These are phyloP conservation scores for Elasticomyces elasticus DNA, from an alignment of 495 filamentous ascomycete genomes.

Conservation along the genomic window DNA sequence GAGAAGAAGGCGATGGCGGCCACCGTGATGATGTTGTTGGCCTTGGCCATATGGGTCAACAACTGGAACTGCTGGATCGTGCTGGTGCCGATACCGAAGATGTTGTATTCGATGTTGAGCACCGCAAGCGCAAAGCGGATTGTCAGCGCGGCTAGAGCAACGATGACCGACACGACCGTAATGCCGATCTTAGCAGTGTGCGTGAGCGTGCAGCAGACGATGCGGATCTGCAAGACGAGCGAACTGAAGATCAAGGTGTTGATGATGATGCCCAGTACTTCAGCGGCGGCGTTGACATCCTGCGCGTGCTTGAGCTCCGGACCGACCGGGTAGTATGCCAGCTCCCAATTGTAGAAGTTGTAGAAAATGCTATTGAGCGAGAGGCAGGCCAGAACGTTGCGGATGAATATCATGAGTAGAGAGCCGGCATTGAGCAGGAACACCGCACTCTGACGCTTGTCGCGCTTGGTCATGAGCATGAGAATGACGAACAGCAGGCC, in stretches of 20 bases:
- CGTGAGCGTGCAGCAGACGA: slow-evolving; percentile 45
- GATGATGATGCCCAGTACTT: slow-evolving; percentile 48
- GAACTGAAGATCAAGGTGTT: slow-evolving; percentile 53
- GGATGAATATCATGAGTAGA: slow-evolving; percentile 49
- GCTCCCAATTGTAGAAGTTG: slow-evolving; percentile 48
- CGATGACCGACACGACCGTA: slow-evolving; percentile 38
- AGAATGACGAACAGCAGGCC: slow-evolving; percentile 57
- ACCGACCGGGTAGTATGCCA: slow-evolving; percentile 47
- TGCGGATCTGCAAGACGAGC: slow-evolving; percentile 61
- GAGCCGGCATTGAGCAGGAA: slow-evolving; percentile 57
- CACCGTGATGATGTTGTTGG: slow-evolving; percentile 46
- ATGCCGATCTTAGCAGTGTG: slow-evolving; percentile 35
- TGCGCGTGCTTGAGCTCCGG: slow-evolving; percentile 37
- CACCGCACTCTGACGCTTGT: slow-evolving; percentile 51
- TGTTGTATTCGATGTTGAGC: slow-evolving; percentile 41
- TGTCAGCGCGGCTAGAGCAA: slow-evolving; percentile 48
- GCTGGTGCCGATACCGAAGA: slow-evolving; percentile 32
- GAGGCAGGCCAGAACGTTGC: slow-evolving; percentile 44
- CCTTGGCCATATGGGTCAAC: slow-evolving; percentile 34
- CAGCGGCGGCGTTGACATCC: slow-evolving; percentile 38
- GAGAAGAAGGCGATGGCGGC: slow-evolving; percentile 68
- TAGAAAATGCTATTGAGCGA: slow-evolving; percentile 41
- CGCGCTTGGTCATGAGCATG: slow-evolving; percentile 49
- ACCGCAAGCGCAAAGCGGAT: slow-evolving; percentile 51
- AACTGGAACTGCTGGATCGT: neutral